phyloP scores from a whole-genome alignment of 129 eudicot species.

The Saussurea involucrata region DNA sequence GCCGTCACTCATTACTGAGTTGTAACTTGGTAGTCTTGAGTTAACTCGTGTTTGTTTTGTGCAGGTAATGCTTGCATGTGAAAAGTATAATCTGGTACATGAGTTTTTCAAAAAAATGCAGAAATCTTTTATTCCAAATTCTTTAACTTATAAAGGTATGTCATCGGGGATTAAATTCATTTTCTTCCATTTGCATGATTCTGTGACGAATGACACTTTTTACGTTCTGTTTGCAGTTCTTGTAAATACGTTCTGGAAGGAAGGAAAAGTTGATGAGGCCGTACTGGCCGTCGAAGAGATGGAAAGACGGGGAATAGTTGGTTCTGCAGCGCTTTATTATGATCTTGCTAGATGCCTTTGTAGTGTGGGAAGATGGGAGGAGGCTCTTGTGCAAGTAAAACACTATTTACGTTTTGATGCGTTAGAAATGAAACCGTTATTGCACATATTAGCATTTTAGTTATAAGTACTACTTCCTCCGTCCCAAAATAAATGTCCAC shows the following conservation, averaged over 20 bases:
- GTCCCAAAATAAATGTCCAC: background rate
- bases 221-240: slow-evolving; percentile 44
- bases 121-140: slow-evolving; percentile 74
- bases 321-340: slow-evolving; percentile 77
- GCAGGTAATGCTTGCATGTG: slow-evolving; percentile 90
- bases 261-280: slow-evolving; percentile 85
- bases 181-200: slow-evolving; percentile 6
- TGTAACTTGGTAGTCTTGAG: background rate
- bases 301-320: slow-evolving; percentile 90
- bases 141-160: slow-evolving; percentile 81
- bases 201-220: background rate
- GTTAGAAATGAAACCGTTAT: background rate
- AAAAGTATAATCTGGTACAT: slow-evolving; percentile 79
- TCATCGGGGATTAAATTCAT: background rate
- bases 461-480: background rate
- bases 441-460: background rate
- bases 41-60: slow-evolving; percentile 1
- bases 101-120: slow-evolving; percentile 75
- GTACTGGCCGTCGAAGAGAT: slow-evolving; percentile 60
- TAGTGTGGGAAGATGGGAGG: slow-evolving; percentile 78
- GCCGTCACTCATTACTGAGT: background rate
- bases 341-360: slow-evolving; percentile 99
- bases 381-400: slow-evolving; percentile 81
- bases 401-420: background rate
- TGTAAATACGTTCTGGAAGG: slow-evolving; percentile 76